Evolutionary conservation across 139 green algal genomes (phyloP).

Genomic region (Auxenochlorella pyrenoidosa): DNA sequence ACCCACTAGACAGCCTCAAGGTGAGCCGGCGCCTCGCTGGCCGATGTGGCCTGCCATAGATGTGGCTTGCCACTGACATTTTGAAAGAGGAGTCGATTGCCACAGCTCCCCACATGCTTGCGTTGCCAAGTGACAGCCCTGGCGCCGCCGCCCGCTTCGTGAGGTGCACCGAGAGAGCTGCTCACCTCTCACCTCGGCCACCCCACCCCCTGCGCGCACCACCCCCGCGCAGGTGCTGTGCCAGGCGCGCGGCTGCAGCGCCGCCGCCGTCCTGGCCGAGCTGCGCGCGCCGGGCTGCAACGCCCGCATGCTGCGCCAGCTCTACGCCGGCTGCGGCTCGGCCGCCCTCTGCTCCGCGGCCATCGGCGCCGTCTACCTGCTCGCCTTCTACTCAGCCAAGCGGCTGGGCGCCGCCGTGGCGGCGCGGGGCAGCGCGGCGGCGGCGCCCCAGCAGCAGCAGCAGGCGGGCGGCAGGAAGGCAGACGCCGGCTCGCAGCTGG

Average conservation of each 20-base stretch:
- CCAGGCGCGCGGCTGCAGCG: constrained; percentile 55
- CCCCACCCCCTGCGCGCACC: not conserved
- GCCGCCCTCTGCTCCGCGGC: constrained; percentile 58
- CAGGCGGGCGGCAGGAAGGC: not conserved
- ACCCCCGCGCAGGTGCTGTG: constrained; percentile 57
- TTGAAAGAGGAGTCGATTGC: too few relatives aligned
- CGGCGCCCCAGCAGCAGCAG: constrained; percentile 3
- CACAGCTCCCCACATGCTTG: too few relatives aligned
- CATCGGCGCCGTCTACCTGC: constrained; percentile 69
- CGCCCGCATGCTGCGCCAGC: constrained; percentile 6
- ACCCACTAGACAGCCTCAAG: constrained; percentile 80
- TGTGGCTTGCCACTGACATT: too few relatives aligned
- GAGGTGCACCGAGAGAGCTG: too few relatives aligned
- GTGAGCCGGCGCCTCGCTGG: too few relatives aligned
- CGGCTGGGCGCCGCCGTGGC: constrained; percentile 5
- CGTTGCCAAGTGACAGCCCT: too few relatives aligned
- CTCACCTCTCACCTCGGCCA: too few relatives aligned
- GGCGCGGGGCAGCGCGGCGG: not conserved
- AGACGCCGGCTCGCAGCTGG: not conserved
- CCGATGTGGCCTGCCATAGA: too few relatives aligned
- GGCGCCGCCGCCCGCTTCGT: too few relatives aligned
- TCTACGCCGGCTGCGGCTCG: constrained; percentile 62
- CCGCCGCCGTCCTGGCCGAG: constrained; percentile 44
- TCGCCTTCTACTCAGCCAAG: constrained; percentile 52
- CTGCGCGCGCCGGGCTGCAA: constrained; percentile 29